Base-by-base conservation (phyloP, 2,329 filamentous ascomycete species). In the Epichloe sp. region DNA sequence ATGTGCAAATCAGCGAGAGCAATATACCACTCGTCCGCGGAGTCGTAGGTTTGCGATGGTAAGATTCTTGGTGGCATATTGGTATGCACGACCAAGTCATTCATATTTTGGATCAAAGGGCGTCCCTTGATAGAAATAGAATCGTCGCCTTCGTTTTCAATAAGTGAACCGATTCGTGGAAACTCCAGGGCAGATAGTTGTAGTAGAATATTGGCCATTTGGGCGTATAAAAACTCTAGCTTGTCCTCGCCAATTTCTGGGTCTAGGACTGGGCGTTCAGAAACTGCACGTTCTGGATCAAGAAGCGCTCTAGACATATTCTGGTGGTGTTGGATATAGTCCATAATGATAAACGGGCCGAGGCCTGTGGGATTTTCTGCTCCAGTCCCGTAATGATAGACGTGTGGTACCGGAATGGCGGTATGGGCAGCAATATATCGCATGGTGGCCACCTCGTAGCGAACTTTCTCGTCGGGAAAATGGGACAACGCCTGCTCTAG, bases 311-410 rank as follows among this genome's bases (percentile, higher is more conserved):
- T 45, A 15, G 59, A 63, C 57, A 68, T 59, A 12, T 51, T 63
- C 47, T 36, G 47, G 5, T 63, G 31, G 45, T 65, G 59, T 3
- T 65, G 56, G 42, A 66, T 58, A 41, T 67, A 66, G 2, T 69
- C 60, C 61, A 69, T 68, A 31, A 70, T 65, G 23, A 68, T 66
- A 42, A 68, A 68, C 0, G 65, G 65, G 0, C 67, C 65, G 10
- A 68, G 51, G 0, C 63, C 62, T 14, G 55, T 57, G 0, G 65
- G 63, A 10, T 67, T 67, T 6, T 67, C 62, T 2, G 53, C 57
- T 3, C 58, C 60, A 5, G 54, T 61, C 2, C 62, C 64, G 47
- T 57, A 62, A 50, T 66, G 54, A 44, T 65, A 63, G 23, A 68
- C 53, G 2, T 60, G 44, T 1, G 65, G 63, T 1, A 70, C 60